phyloP scores from a whole-genome alignment of 1,284 basidiomycete species.

The Fistulina hepatica region DNA sequence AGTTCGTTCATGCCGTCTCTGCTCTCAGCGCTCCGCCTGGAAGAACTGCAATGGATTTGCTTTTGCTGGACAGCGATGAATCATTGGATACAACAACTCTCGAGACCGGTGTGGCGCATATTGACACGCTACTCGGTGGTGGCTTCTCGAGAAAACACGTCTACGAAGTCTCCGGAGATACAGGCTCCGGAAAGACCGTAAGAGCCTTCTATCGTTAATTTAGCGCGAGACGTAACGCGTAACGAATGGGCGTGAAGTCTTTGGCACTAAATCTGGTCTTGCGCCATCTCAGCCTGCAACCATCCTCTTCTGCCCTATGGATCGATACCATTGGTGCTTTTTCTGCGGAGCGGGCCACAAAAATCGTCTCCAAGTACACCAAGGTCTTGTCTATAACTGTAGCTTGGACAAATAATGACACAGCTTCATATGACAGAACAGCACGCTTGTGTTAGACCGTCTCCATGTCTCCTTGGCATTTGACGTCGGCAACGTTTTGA shows the following conservation, averaged over 20 bases:
- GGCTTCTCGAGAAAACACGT: slow-evolving; percentile 28
- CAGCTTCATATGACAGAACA: slow-evolving; percentile 20
- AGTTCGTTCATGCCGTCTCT: too few species aligned
- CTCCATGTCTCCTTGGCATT: slow-evolving; percentile 47
- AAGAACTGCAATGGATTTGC: too few species aligned
- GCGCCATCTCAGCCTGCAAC: slow-evolving; percentile 32
- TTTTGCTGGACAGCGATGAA: too few species aligned
- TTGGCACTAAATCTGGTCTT: slow-evolving; percentile 49
- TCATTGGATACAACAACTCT: too few species aligned
- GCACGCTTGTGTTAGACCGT: slow-evolving; percentile 27
- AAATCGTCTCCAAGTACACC: slow-evolving; percentile 27
- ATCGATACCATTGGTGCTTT: slow-evolving; percentile 64
- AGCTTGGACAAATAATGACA: slow-evolving; percentile 5
- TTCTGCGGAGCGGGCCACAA: slow-evolving; percentile 35
- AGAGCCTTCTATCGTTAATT: slow-evolving; percentile 14
- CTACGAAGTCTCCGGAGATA: slow-evolving; percentile 55
- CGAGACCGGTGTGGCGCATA: slow-evolving; percentile 33
- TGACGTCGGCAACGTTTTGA: slow-evolving; percentile 41
- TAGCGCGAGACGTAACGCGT: slow-evolving; percentile 4
- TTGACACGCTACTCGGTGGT: slow-evolving; percentile 41
- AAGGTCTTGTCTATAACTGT: slow-evolving; percentile 22
- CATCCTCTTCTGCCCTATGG: slow-evolving; percentile 42
- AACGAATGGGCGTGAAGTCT: slow-evolving; percentile 31
- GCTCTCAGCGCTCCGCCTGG: too few species aligned
- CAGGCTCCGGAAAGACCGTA: slow-evolving; percentile 56